phyloP scores from a whole-genome alignment of 257 asterid species.

The Eucommia ulmoides region DNA sequence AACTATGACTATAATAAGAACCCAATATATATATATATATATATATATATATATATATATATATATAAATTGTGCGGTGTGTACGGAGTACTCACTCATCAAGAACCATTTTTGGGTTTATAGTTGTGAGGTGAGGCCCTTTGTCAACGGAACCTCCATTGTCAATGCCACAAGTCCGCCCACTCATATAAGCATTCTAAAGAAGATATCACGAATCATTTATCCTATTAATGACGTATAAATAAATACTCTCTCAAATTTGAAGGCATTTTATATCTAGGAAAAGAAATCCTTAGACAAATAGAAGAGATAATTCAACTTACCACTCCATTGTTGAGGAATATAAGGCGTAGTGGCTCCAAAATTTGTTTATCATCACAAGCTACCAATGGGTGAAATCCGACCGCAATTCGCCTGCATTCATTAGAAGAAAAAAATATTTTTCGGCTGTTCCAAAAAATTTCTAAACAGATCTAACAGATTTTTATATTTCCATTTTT shows the following conservation, averaged over 20 bases:
- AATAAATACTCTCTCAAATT: not conserved
- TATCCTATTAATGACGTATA: no score
- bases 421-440: slow-evolving; percentile 2
- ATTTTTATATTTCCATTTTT: no score
- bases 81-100: slow-evolving; percentile 30
- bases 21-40: not conserved
- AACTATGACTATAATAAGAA: not conserved
- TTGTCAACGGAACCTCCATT: slow-evolving; percentile 7
- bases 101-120: slow-evolving; percentile 13
- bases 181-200: slow-evolving; percentile 44
- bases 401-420: slow-evolving; percentile 45
- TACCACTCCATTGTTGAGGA: slow-evolving; percentile 44
- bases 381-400: slow-evolving; percentile 33
- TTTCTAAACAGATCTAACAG: no score
- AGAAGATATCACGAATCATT: not conserved
- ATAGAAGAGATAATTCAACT: slow-evolving; percentile 7
- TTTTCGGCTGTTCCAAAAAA: no score
- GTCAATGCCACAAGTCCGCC: slow-evolving; percentile 9
- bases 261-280: not conserved
- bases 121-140: slow-evolving; percentile 28
- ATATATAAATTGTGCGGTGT: no score
- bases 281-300: no score
- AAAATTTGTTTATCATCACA: slow-evolving; percentile 9
- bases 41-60: no score
- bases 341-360: slow-evolving; percentile 14